These are phyloP conservation scores for Botrytis medusae DNA, from an alignment of 2,329 filamentous ascomycete genomes.

Conservation along the genomic window DNA sequence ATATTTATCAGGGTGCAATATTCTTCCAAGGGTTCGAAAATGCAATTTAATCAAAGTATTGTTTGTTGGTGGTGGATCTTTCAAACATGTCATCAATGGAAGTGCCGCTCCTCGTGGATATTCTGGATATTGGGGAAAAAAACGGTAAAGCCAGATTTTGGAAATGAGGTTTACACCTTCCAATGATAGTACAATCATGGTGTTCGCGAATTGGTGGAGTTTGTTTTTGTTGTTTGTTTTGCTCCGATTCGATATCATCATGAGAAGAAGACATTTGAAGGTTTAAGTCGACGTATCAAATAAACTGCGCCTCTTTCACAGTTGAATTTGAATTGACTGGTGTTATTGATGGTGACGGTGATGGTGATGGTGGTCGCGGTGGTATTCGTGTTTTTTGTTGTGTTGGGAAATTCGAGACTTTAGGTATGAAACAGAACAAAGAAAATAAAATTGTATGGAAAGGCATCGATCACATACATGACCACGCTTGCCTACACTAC, in stretches of 20 bases:
- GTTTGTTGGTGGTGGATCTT: neutral
- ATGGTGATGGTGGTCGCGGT: too few species aligned
- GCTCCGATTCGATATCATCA: neutral
- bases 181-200: neutral
- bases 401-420: too few species aligned
- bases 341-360: too few species aligned
- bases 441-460: too few species aligned
- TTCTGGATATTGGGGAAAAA: neutral
- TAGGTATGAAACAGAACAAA: too few species aligned
- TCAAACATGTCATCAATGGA: neutral
- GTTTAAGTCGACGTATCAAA: too few species aligned
- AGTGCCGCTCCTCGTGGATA: neutral
- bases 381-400: too few species aligned
- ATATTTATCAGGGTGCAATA: neutral
- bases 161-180: neutral
- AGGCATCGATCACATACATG: too few species aligned
- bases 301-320: too few species aligned
- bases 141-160: neutral
- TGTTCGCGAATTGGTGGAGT: neutral
- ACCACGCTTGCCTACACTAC: too few species aligned
- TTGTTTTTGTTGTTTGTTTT: neutral
- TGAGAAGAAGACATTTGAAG: neutral
- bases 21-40: neutral
- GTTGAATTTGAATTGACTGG: too few species aligned
- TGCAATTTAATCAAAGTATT: neutral